Conservation (phyloP, 2,329 filamentous ascomycete genomes). For the Berkeleyomyces rouxiae region DNA sequence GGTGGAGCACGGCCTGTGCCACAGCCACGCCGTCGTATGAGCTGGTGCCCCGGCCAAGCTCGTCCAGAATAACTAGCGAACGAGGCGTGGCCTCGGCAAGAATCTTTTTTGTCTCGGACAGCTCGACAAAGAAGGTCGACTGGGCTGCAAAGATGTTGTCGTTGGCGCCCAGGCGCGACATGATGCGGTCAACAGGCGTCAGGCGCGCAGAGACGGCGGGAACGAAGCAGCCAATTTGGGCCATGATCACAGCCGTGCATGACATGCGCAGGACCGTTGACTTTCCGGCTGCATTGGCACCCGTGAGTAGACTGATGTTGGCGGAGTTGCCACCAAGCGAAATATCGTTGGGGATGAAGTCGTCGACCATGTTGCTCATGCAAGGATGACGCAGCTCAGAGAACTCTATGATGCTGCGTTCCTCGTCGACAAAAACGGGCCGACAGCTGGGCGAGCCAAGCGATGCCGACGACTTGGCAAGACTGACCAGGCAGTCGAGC, state of each 20-base stretch:
- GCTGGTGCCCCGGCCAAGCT: slow-evolving; percentile 83
- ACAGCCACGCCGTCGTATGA: slow-evolving; percentile 95
- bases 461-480: slow-evolving; percentile 73
- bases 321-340: slow-evolving; percentile 62
- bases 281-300: slow-evolving; percentile 93
- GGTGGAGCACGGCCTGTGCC: slow-evolving; percentile 91
- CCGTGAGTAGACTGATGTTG: slow-evolving; percentile 83
- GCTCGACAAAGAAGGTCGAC: slow-evolving; percentile 94
- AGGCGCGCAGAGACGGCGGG: slow-evolving; percentile 68
- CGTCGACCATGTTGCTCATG: slow-evolving; percentile 72
- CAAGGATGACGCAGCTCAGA: slow-evolving; percentile 87
- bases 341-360: slow-evolving; percentile 95
- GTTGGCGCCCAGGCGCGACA: slow-evolving; percentile 92
- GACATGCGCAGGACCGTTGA: slow-evolving; percentile 95
- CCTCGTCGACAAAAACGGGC: slow-evolving; percentile 69
- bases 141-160: slow-evolving; percentile 98
- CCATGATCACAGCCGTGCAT: slow-evolving; percentile 92
- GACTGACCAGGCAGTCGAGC: slow-evolving; percentile 83
- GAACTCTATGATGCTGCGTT: slow-evolving; percentile 80
- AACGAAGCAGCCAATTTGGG: slow-evolving; percentile 86
- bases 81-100: slow-evolving; percentile 83
- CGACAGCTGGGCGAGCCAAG: slow-evolving; percentile 79
- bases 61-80: slow-evolving; percentile 90
- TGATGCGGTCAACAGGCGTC: slow-evolving; percentile 90
- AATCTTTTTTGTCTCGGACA: slow-evolving; percentile 97